Percentiles rank a stretch among this genome's conserved stretches.
These are phyloP conservation scores for Osmanthus fragrans DNA, from an alignment of 257 asterid species.

Conservation along the genomic window DNA sequence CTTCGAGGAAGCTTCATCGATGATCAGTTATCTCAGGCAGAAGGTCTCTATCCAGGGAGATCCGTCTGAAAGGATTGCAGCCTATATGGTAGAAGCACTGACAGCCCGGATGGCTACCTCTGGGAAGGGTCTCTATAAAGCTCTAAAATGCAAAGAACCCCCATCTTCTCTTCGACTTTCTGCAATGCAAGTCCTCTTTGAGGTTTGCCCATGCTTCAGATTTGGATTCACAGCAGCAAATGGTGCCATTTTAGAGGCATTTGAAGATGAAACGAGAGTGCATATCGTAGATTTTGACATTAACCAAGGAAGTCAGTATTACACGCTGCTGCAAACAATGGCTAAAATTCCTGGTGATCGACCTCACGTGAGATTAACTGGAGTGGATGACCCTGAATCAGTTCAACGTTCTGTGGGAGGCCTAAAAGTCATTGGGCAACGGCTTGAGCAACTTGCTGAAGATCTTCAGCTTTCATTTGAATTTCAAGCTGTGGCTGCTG, in stretches of 20 bases:
- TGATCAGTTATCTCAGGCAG: conserved; percentile 65
- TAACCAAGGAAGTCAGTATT: conserved; percentile 96
- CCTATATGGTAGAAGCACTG: conserved; percentile 94
- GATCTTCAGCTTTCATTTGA: conserved; percentile 66
- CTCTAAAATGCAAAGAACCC: conserved; percentile 78
- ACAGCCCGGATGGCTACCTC: conserved; percentile 85
- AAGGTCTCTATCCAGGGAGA: conserved; percentile 85
- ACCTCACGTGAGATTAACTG: conserved; percentile 68
- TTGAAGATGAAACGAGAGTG: conserved; percentile 57
- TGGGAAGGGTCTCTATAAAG: conserved; percentile 86
- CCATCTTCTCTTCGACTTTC: conserved; percentile 77
- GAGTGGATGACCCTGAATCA: conserved; percentile 93
- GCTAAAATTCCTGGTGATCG: conserved; percentile 52
- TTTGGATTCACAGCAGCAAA: conserved; percentile 92
- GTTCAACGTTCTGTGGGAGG: conserved; percentile 85
- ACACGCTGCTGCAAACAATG: conserved; percentile 71
- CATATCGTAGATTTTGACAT: conserved; percentile 86
- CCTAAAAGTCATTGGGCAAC: conserved; percentile 59
- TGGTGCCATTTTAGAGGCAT: conserved; percentile 78
- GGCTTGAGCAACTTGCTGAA: conserved; percentile 64
- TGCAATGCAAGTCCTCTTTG: conserved; percentile 97
- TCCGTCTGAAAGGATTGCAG: conserved; percentile 82
- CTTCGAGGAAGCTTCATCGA: conserved; percentile 47
- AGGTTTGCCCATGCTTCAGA: conserved; percentile 88
- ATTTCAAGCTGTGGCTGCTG: conserved; percentile 64